Evolutionary conservation across 768 basidiomycete genomes (phyloP), one percentile per base, ranked within the genome.

Genomic region (Mycena filopes): DNA sequence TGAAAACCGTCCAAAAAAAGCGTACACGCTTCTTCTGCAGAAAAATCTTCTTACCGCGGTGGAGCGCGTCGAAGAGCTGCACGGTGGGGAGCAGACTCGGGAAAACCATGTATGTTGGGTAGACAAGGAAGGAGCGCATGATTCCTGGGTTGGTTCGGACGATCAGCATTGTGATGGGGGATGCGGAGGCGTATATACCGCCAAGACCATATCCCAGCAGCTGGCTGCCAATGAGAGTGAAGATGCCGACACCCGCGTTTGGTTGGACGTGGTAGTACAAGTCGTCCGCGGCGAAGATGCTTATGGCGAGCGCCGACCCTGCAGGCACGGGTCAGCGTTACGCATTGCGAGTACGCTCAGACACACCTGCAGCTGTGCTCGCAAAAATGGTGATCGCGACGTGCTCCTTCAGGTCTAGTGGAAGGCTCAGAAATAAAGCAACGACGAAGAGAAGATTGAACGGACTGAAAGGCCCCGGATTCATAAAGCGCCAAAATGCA

Each of bases 361-460:
- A n/a, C 12, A 6, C 12, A 33, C 31, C 31, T 33, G 86, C 84
- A 2, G 88, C 88, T 0, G 88, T 89, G 21, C 86, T 83, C 1
- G 87, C 75, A 73, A 89, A 86, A 40, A 88, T 87, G 3, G 86
- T 87, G 53, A 89, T 88, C 18, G 83, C 83, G 10, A 87, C 86
- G 68, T 89, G 87, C 69, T 89, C 88, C 71, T 82, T 82, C 71
- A 81, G 77, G 65, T 85, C 83, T 84, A 33, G 12, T 33, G 31
- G 7, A 12, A 33, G 12, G 31, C 5, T 85, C 83, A 15, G 25
- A 25, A 28, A 51, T 33, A 23, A 21, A 40, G 36, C 36, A 40
- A 26, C 4, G 10, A 53, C 9, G n/a, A n/a, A n/a, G n/a, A n/a
- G n/a, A n/a, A n/a, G n/a, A n/a, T n/a, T n/a, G n/a, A n/a, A 53